These are phyloP conservation scores for Acanthamoeba sp. DNA, from an alignment of 208 protist genomes.

Conservation along the genomic window DNA sequence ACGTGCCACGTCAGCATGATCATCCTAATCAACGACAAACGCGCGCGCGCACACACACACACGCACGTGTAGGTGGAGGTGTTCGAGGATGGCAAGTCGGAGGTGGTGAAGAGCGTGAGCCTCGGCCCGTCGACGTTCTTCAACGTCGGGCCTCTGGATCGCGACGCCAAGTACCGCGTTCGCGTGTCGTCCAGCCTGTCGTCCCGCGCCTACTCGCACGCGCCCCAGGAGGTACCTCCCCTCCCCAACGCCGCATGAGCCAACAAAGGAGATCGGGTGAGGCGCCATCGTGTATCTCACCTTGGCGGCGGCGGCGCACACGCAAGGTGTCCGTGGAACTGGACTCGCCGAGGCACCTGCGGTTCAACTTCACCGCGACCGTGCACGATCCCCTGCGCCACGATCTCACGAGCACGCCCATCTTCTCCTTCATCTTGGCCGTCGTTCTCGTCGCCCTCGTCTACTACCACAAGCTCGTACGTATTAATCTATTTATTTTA, in stretches of 20 bases:
- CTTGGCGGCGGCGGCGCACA: no score
- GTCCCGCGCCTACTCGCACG: conserved; percentile 13
- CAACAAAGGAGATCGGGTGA: background rate
- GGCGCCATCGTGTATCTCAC: background rate
- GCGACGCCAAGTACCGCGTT: conserved; percentile 36
- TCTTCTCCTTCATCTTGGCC: conserved; percentile 66
- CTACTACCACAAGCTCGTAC: conserved; percentile 61
- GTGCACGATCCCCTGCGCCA: background rate
- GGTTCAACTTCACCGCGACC: conserved; percentile 61
- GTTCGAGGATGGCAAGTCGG: conserved; percentile 35
- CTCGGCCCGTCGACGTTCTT: conserved; percentile 63
- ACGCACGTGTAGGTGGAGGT: conserved; percentile 6
- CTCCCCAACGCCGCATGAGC: no score
- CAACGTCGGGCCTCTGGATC: background rate
- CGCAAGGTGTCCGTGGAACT: conserved; percentile 28
- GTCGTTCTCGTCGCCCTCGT: conserved; percentile 37
- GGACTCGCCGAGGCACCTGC: background rate
- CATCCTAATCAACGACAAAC: no score
- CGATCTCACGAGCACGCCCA: conserved; percentile 38
- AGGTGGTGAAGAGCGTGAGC: conserved; percentile 1
- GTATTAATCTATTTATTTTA: background rate
- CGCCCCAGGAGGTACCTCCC: background rate
- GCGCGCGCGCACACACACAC: no score
- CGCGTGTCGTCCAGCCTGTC: conserved; percentile 55
- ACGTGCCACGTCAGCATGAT: no score